Evolutionary conservation across 2,329 filamentous ascomycete species (phyloP).

Genomic region (Dactylellina drechsleri): DNA sequence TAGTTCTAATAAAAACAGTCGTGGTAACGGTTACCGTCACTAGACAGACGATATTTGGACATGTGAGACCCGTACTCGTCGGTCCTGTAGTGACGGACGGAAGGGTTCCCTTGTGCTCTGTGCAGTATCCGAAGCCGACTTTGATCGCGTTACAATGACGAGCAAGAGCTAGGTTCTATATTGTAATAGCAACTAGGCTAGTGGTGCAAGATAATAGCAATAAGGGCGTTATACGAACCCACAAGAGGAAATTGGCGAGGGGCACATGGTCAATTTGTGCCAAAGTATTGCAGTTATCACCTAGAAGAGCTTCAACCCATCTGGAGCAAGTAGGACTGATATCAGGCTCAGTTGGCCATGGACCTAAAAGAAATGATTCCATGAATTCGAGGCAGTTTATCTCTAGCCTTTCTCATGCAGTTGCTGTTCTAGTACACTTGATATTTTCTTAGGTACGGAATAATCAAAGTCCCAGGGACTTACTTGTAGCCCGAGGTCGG

Average conservation of each 20-base stretch:
- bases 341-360: conserved; percentile 38
- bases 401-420: not conserved
- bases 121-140: conserved; percentile 31
- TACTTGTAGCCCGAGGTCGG: conserved; percentile 31
- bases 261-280: conserved; percentile 28
- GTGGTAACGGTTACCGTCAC: not conserved
- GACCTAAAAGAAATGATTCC: not conserved
- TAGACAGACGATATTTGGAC: not conserved
- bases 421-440: not conserved
- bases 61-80: not conserved
- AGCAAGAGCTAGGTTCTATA: conserved; percentile 26
- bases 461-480: not conserved
- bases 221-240: conserved; percentile 2
- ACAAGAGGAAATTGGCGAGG: conserved; percentile 24
- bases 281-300: conserved; percentile 33
- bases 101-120: conserved; percentile 2
- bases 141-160: conserved; percentile 24
- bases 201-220: not conserved
- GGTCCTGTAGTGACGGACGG: not conserved
- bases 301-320: conserved; percentile 31
- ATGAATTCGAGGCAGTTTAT: not conserved
- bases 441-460: not conserved
- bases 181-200: no score
- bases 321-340: conserved; percentile 21
- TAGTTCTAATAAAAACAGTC: not conserved